Evolutionary conservation across 148 eudicot genomes (phyloP).

Genomic region (Beta vulgaris): DNA sequence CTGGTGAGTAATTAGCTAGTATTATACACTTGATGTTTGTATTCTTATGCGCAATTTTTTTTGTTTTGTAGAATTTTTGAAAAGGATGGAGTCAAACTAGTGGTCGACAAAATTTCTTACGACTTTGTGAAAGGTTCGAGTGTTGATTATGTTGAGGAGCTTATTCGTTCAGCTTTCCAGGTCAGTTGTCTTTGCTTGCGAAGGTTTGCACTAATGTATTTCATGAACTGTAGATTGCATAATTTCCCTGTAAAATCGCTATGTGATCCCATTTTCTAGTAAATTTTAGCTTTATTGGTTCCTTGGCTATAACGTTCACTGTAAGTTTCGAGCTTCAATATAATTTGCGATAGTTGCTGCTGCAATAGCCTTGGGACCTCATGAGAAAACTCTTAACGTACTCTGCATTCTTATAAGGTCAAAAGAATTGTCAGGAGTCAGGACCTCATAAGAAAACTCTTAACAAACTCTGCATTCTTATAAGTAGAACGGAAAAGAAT

Average conservation of each 20-base stretch:
- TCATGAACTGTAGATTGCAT: background rate
- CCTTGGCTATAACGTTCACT: no score
- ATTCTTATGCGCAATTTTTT: background rate
- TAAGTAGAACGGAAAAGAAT: background rate
- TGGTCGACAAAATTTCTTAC: constrained; percentile 79
- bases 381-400: background rate
- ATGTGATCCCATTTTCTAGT: background rate
- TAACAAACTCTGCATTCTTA: background rate
- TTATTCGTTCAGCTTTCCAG: constrained; percentile 97
- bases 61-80: constrained; percentile 69
- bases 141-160: constrained; percentile 96
- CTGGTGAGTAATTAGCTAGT: background rate
- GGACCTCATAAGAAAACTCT: no score
- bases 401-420: background rate
- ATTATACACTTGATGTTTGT: background rate
- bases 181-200: constrained; percentile 31
- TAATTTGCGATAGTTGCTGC: background rate
- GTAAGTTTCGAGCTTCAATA: background rate
- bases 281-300: no score
- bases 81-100: constrained; percentile 85
- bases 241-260: background rate
- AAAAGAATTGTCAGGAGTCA: background rate
- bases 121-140: constrained; percentile 95
- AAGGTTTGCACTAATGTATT: background rate
- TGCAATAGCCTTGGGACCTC: background rate